Evolutionary conservation across 768 basidiomycete genomes (phyloP), one percentile per base, ranked within the genome.

Genomic region (Phlebiopsis gigantea): DNA sequence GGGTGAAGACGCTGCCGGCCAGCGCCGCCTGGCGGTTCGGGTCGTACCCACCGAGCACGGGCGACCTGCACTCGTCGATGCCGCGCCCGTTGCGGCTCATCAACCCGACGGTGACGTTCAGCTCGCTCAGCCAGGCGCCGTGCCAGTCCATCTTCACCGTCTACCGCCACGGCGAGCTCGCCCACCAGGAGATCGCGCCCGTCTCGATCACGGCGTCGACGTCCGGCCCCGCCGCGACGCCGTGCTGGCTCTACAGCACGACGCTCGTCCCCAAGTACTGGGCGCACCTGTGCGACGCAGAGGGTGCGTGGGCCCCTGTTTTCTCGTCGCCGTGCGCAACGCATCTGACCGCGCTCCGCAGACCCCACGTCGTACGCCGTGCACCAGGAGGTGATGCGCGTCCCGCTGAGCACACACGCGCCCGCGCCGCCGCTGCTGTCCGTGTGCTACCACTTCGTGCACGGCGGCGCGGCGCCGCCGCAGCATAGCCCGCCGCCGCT

Each of bases 311-410:
- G 22, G 31, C 47, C 4, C 21, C 24, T 24, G 28, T 47, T 6
- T 39, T 9, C 34, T 3, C 34, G 34, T 39, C 12, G 2, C 12
- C 17, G 34, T 42, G 57, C 44, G n/a, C 7, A 44, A n/a, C n/a
- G n/a, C n/a, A n/a, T n/a, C 21, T 45, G 22, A 39, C n/a, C n/a
- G n/a, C n/a, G 46, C 26, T 5, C 19, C 2, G 24, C 58, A 89
- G 88, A 90, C 68, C 84, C 85, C 21, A 81, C 84, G 4, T 69
- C 77, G 55, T 89, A 79, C 68, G 81, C 78, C 2, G 86, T 90
- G 63, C 70, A 81, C 43, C 88, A 90, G 65, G 80, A 85, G 49
- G 82, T 90, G 46, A 63, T 69, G 52, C 67, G 66, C 46, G 62
- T 57, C 9, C 43, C 56, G 14, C 55, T 53, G 7, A 47, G 45